Evolutionary conservation across 139 green algal genomes (phyloP).

Genomic region (Chlorella sp.): DNA sequence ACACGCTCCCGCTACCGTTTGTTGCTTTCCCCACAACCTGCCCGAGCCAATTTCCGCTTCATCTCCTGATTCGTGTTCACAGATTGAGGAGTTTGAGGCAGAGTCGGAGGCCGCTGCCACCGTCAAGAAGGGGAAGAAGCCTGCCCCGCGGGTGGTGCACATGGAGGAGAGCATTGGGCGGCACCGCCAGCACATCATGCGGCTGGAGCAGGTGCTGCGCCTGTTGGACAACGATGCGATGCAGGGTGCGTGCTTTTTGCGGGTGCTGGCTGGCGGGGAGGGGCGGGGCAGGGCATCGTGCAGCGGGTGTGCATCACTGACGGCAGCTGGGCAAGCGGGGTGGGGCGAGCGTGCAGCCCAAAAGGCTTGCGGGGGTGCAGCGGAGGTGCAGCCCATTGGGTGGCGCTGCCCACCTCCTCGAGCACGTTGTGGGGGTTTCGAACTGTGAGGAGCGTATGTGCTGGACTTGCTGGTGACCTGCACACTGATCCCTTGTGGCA

Average conservation of each 20-base stretch:
- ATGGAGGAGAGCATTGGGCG: constrained; percentile 75
- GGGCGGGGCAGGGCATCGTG: not conserved
- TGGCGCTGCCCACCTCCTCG: not conserved
- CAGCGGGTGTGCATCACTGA: not conserved
- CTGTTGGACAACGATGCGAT: constrained; percentile 96
- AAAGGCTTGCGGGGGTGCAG: too few species aligned
- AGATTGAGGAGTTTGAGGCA: constrained; percentile 93
- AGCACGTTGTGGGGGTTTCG: not conserved
- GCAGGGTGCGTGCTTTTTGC: not conserved
- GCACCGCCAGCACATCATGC: constrained; percentile 85
- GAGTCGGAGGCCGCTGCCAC: constrained; percentile 88
- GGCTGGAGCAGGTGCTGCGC: constrained; percentile 87
- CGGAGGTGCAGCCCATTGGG: too few species aligned
- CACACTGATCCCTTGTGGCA: too few species aligned
- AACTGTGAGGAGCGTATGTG: not conserved
- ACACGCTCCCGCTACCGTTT: too few species aligned
- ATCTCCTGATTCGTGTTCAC: not conserved
- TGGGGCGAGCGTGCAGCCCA: too few species aligned
- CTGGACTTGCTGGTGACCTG: too few species aligned
- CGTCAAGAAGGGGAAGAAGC: constrained; percentile 80
- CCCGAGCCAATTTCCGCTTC: too few species aligned
- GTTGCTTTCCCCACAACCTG: too few species aligned
- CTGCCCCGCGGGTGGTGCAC: constrained; percentile 53
- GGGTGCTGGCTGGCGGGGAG: not conserved
- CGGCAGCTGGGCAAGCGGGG: too few species aligned